phyloP scores from a whole-genome alignment of 768 basidiomycete species.

The Trametes coccinea region DNA sequence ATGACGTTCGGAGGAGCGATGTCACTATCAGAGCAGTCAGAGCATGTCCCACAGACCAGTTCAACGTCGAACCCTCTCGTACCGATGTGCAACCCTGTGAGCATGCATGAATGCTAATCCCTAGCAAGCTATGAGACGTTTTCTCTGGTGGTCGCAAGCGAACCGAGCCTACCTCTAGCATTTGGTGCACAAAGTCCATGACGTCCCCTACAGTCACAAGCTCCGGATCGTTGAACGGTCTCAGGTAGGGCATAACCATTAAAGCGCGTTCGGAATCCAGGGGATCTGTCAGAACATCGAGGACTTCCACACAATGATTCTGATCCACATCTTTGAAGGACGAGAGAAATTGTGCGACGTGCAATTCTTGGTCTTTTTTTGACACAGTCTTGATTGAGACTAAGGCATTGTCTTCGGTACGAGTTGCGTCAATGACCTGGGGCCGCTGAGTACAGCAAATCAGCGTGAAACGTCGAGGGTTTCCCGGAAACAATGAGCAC shows the following conservation, averaged over 20 bases:
- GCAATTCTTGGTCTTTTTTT: neutral
- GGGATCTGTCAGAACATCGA: constrained; percentile 26
- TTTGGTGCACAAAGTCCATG: constrained; percentile 21
- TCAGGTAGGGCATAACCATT: constrained; percentile 31
- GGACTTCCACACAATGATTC: constrained; percentile 28
- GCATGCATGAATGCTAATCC: constrained; percentile 29
- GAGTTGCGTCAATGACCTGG: neutral
- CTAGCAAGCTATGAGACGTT: constrained; percentile 7
- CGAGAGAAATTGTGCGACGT: neutral
- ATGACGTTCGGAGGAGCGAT: constrained; percentile 23
- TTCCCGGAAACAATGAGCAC: too few species aligned
- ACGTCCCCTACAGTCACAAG: constrained; percentile 27
- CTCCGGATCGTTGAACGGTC: constrained; percentile 29
- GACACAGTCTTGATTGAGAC: neutral
- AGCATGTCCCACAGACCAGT: too few species aligned
- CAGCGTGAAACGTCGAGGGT: too few species aligned
- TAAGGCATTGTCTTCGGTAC: neutral
- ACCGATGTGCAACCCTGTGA: constrained; percentile 29
- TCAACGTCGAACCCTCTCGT: too few species aligned
- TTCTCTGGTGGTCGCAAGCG: too few species aligned
- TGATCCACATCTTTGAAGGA: neutral
- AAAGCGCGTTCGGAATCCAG: neutral
- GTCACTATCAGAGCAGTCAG: constrained; percentile 13
- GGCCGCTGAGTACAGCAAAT: too few species aligned
- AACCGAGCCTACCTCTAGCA: constrained; percentile 21